These are phyloP conservation scores for Coix lacrymajobi DNA, from an alignment of 176 grass and related monocot species.

Conservation along the genomic window DNA sequence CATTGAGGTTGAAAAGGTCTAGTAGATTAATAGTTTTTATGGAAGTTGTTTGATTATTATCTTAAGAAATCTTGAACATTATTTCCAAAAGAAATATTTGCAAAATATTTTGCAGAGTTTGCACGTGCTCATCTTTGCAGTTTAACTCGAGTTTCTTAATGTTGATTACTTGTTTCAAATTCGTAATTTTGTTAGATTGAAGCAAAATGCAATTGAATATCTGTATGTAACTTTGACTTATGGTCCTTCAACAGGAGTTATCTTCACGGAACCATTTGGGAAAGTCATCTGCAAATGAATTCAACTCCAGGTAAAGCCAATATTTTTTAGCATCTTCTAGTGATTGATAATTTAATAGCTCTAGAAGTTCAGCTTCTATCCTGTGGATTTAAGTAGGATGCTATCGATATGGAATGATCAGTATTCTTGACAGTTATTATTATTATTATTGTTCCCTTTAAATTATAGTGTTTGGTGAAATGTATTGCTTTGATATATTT, in stretches of 20 bases:
- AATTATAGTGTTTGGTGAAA: conserved; percentile 12
- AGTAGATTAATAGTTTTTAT: conserved; percentile 18
- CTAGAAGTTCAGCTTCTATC: not conserved
- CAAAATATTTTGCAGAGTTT: not conserved
- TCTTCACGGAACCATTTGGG: conserved; percentile 46
- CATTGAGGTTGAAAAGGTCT: conserved; percentile 61
- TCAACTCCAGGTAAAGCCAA: conserved; percentile 43
- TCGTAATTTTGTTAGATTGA: conserved; percentile 14
- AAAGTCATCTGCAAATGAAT: conserved; percentile 50
- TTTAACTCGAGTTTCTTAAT: conserved; percentile 4
- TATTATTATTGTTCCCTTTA: not conserved
- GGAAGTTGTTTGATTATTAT: not conserved
- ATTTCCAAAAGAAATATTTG: not conserved
- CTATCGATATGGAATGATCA: not conserved
- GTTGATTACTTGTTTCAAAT: not conserved
- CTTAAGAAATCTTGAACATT: conserved; percentile 2
- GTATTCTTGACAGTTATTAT: not conserved
- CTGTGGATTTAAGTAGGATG: conserved; percentile 18
- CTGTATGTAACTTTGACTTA: conserved; percentile 6
- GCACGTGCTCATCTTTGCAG: not conserved
- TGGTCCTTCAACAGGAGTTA: conserved; percentile 44
- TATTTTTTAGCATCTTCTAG: not conserved
- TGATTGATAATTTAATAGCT: not conserved
- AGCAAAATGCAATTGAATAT: not conserved
- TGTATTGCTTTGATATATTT: conserved; percentile 22